Conservation (phyloP, 1,139 yeast genomes). For the Kodamaea fungicola region DNA sequence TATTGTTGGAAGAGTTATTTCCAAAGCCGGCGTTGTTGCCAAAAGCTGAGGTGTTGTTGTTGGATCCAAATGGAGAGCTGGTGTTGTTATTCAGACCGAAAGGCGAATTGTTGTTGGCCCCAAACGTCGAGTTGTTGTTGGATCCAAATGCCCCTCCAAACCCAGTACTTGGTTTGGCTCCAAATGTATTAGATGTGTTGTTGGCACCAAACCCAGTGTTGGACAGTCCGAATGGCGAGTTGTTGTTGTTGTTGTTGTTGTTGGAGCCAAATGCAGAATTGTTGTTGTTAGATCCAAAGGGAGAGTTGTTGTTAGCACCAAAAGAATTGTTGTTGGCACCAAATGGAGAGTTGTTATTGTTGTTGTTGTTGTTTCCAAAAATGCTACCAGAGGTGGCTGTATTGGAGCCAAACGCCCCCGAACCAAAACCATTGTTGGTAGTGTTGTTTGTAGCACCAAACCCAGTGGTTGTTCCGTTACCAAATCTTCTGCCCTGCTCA, state of each 20-base stretch:
- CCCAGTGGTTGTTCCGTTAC: conserved; percentile 30
- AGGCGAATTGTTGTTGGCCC: conserved; percentile 7
- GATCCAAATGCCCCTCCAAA: conserved; percentile 4
- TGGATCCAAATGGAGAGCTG: conserved; percentile 16
- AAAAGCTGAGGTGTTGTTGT: conserved; percentile 17
- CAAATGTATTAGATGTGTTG: conserved; percentile 25
- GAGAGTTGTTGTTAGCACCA: conserved; percentile 14
- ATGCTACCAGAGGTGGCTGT: conserved; percentile 11
- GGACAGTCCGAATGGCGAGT: conserved; percentile 9
- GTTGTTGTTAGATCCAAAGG: conserved; percentile 10
- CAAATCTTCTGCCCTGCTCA: conserved; percentile 65
- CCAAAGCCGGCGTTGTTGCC: conserved; percentile 24
- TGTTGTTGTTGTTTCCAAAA: conserved; percentile 12
- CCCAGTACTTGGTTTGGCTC: conserved; percentile 4
- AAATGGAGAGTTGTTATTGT: conserved; percentile 15
- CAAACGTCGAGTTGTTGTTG: conserved; percentile 15
- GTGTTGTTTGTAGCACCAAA: conserved; percentile 13
- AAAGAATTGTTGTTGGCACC: conserved; percentile 19
- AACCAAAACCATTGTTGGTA: conserved; percentile 9
- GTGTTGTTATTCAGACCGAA: conserved; percentile 9
- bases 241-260: conserved; percentile 11
- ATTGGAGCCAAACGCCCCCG: conserved; percentile 11
- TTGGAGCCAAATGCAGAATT: conserved; percentile 11
- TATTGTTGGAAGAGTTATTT: conserved; percentile 8
- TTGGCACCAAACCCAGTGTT: conserved; percentile 31